A percentile compares a stretch with the other conserved stretches of the same genome.
Conservation (phyloP, 2,329 filamentous ascomycete genomes). For the Gaeumannomyces tritici region DNA sequence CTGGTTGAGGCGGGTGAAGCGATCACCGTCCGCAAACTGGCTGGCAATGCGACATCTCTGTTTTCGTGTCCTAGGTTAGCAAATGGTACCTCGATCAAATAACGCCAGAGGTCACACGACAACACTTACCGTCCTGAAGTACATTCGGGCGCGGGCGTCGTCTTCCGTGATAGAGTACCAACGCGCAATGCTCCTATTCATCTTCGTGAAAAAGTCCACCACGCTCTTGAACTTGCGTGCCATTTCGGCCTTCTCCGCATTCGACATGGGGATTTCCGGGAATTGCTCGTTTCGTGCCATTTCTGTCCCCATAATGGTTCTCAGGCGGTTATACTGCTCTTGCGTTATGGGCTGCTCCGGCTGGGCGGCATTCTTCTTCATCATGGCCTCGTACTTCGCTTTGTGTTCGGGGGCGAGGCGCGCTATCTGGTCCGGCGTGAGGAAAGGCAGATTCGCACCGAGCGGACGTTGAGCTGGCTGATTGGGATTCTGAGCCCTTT, state of each 20-base stretch:
- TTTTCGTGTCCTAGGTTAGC: slow-evolving; percentile 19
- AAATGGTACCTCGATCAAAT: not conserved
- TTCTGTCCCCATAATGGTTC: not conserved
- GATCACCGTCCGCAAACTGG: slow-evolving; percentile 43
- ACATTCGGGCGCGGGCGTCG: slow-evolving; percentile 38
- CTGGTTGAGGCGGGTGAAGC: slow-evolving; percentile 33
- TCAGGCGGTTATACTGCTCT: not conserved
- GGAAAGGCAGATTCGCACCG: slow-evolving; percentile 13
- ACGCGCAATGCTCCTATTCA: slow-evolving; percentile 31
- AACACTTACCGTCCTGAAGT: slow-evolving; percentile 41
- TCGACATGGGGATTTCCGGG: slow-evolving; percentile 35
- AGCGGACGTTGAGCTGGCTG: not conserved
- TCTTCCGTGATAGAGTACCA: slow-evolving; percentile 41
- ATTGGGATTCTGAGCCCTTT: slow-evolving; percentile 5
- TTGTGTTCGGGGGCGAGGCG: slow-evolving; percentile 33
- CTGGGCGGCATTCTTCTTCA: slow-evolving; percentile 13
- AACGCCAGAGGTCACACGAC: not conserved
- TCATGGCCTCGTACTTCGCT: slow-evolving; percentile 29
- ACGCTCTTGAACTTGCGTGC: slow-evolving; percentile 31
- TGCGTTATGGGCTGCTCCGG: not conserved
- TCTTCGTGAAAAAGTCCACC: slow-evolving; percentile 30
- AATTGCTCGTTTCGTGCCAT: slow-evolving; percentile 29
- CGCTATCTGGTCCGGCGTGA: slow-evolving; percentile 28
- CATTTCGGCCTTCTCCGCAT: slow-evolving; percentile 33
- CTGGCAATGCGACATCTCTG: slow-evolving; percentile 43